Conservation (phyloP, 2,329 filamentous ascomycete genomes). For the Grosmannia huntii region DNA sequence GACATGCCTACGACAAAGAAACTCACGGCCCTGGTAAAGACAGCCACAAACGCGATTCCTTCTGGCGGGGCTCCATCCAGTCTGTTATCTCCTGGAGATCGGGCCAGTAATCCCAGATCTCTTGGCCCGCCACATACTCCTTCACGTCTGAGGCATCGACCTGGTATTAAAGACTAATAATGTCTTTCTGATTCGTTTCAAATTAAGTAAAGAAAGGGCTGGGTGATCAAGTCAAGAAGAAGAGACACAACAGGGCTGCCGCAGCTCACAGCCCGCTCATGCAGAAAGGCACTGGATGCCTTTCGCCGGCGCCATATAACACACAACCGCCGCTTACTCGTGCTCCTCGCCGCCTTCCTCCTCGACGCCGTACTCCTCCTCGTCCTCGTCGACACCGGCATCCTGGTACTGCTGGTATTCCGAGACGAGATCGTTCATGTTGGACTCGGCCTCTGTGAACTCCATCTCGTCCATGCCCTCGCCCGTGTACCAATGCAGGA, state of each 20-base stretch:
- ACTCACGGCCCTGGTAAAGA: background rate
- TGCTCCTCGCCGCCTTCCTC: constrained; percentile 58
- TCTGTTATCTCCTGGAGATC: background rate
- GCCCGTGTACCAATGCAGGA: constrained; percentile 99
- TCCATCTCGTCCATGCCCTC: constrained; percentile 99
- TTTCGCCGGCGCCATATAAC: background rate
- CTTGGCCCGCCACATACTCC: background rate
- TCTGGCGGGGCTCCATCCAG: background rate
- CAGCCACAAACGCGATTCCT: background rate
- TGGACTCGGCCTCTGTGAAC: constrained; percentile 99
- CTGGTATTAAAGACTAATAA: background rate
- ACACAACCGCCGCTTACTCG: constrained; percentile 4
- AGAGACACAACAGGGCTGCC: background rate
- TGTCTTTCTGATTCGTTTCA: background rate
- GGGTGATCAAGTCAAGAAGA: background rate
- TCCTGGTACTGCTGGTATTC: constrained; percentile 99
- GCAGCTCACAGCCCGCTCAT: background rate
- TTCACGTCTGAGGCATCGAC: background rate
- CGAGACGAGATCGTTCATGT: constrained; percentile 99
- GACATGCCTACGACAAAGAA: background rate
- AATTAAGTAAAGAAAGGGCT: background rate
- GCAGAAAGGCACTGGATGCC: background rate
- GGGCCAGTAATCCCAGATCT: background rate
- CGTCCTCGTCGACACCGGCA: constrained; percentile 89
- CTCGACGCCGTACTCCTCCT: constrained; percentile 92